phyloP scores from a whole-genome alignment of 495 filamentous ascomycete species.

The Filosporella fistucella region DNA sequence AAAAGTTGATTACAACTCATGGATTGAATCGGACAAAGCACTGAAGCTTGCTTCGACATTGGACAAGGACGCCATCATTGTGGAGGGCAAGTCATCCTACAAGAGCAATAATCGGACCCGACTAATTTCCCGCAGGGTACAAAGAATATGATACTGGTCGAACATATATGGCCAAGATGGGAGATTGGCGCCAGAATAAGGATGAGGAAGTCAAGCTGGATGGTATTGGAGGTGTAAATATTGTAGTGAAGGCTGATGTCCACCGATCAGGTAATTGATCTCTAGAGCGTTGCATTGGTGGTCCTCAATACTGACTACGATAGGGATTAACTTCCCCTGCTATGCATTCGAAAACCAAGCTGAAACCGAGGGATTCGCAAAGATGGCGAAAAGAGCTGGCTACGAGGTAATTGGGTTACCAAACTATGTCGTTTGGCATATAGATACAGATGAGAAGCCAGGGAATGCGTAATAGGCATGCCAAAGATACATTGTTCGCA shows the following conservation, averaged over 20 bases:
- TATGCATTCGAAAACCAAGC: constrained; percentile 99
- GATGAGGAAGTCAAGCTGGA: constrained; percentile 88
- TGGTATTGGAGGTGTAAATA: constrained; percentile 95
- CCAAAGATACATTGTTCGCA: constrained; percentile 12
- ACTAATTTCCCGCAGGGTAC: constrained; percentile 55
- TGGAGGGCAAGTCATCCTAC: constrained; percentile 61
- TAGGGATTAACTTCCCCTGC: constrained; percentile 94
- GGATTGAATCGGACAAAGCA: constrained; percentile 88
- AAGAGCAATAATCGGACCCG: constrained; percentile 1
- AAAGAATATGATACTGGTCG: constrained; percentile 88
- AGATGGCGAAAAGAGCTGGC: constrained; percentile 96
- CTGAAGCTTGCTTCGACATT: constrained; percentile 66
- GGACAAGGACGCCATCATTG: constrained; percentile 75
- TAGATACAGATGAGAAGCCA: constrained; percentile 96
- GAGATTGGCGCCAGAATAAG: constrained; percentile 87
- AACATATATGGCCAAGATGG: constrained; percentile 79
- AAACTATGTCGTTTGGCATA: constrained; percentile 98
- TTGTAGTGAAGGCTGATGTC: constrained; percentile 95
- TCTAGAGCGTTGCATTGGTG: constrained; percentile 13
- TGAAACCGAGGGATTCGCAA: constrained; percentile 96
- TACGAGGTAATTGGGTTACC: constrained; percentile 90
- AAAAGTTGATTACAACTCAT: constrained; percentile 96
- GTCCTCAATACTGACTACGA: neutral
- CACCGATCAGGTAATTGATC: constrained; percentile 72
- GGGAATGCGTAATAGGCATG: constrained; percentile 52